These are phyloP conservation scores for Elongisporangium undulatum DNA, from an alignment of 352 stramenopile species.

Conservation along the genomic window DNA sequence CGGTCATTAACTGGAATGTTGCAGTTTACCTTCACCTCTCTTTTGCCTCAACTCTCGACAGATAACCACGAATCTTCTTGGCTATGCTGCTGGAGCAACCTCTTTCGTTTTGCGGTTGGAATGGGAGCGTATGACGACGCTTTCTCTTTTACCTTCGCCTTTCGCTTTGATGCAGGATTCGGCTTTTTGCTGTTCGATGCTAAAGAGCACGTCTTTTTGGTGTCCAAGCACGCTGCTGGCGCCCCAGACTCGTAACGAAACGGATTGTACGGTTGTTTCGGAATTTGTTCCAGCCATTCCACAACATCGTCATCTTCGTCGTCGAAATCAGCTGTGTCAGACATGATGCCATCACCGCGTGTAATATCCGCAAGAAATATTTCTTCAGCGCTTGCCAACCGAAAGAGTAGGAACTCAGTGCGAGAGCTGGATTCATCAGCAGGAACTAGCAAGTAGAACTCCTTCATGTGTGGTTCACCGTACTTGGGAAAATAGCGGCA, in stretches of 20 bases:
- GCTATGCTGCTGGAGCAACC: conserved; percentile 6
- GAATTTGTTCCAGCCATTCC: conserved; percentile 9
- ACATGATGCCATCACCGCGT: background rate
- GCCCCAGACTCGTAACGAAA: conserved; percentile 21
- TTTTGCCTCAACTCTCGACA: conserved; percentile 13
- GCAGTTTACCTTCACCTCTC: background rate
- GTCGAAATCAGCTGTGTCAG: background rate
- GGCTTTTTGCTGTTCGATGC: background rate
- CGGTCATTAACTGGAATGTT: background rate
- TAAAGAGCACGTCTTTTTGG: background rate
- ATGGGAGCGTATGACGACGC: conserved; percentile 1
- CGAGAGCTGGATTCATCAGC: background rate
- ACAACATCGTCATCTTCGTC: conserved; percentile 1
- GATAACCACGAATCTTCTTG: conserved; percentile 5
- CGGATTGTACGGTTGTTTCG: conserved; percentile 23
- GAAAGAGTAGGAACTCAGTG: conserved; percentile 21
- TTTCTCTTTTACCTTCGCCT: background rate
- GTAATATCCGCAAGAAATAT: conserved; percentile 12
- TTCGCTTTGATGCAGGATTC: background rate
- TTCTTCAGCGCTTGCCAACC: conserved; percentile 29
- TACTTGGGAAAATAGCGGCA: background rate
- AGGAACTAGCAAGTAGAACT: conserved; percentile 17
- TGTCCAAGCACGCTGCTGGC: background rate
- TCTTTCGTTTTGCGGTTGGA: conserved; percentile 13
- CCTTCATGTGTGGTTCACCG: background rate